Conservation (phyloP, 495 filamentous ascomycete genomes). For the Daldinia childiae region DNA sequence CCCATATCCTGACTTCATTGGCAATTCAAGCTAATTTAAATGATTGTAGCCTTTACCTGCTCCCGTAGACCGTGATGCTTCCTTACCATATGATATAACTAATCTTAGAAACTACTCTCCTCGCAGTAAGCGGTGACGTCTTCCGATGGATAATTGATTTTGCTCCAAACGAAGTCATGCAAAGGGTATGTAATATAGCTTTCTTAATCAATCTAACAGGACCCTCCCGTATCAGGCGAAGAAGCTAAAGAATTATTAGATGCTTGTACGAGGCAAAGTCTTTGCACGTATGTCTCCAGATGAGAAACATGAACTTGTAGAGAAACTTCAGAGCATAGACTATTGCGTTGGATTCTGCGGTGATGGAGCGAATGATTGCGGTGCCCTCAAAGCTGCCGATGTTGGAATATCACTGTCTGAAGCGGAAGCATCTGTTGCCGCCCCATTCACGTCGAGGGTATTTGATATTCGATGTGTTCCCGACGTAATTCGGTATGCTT, state of each 20-base stretch:
- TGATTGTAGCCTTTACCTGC: constrained; percentile 70
- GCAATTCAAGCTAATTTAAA: constrained; percentile 44
- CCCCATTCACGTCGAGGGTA: constrained; percentile 93
- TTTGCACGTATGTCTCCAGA: constrained; percentile 99
- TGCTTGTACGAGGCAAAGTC: constrained; percentile 91
- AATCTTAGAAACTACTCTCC: constrained; percentile 80
- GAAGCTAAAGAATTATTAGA: constrained; percentile 56
- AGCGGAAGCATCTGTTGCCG: constrained; percentile 96
- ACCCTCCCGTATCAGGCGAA: neutral
- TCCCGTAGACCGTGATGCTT: constrained; percentile 75
- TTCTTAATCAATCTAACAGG: neutral
- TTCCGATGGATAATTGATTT: constrained; percentile 97
- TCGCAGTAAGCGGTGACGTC: constrained; percentile 91
- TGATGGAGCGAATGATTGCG: constrained; percentile 98
- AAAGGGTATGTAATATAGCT: constrained; percentile 60
- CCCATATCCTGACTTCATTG: neutral
- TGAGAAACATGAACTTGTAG: constrained; percentile 97
- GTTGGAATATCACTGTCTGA: constrained; percentile 99
- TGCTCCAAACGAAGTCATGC: constrained; percentile 77
- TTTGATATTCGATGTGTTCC: constrained; percentile 99
- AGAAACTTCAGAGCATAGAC: constrained; percentile 95
- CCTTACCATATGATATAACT: constrained; percentile 82
- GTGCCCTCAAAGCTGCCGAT: constrained; percentile 96
- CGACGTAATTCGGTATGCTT: constrained; percentile 77
- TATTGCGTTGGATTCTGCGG: constrained; percentile 98